Conservation (phyloP, 352 stramenopile species). For the Globisporangium heterothallicum region DNA sequence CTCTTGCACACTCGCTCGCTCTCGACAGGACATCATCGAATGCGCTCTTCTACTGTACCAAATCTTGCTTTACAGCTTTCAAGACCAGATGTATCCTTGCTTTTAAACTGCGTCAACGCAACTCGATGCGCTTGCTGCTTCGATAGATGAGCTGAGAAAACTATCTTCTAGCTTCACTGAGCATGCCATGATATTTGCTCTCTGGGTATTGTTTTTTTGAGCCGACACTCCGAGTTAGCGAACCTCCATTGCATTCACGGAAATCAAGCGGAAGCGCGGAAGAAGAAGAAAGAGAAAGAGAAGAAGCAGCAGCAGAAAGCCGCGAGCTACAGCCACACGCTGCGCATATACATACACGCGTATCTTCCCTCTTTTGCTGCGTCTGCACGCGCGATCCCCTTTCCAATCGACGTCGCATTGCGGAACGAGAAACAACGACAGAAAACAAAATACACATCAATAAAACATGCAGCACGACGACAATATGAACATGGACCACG, state of each 20-base stretch:
- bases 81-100: no score
- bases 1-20: not conserved
- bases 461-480: not conserved
- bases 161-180: no score
- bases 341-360: not conserved
- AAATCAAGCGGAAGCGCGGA: not conserved
- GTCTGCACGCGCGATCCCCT: not conserved
- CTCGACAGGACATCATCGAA: not conserved
- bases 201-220: no score
- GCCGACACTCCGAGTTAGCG: no score
- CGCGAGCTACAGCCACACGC: not conserved
- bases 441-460: no score
- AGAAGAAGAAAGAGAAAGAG: not conserved
- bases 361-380: not conserved
- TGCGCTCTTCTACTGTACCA: no score
- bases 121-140: no score
- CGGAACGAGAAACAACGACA: not conserved
- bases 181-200: no score
- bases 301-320: not conserved
- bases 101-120: no score
- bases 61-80: no score
- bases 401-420: not conserved
- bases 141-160: no score
- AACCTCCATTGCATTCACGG: not conserved
- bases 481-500: not conserved